A percentile compares a stretch with the other conserved stretches of the same genome.
Conservation (phyloP, 2,329 filamentous ascomycete species). For the Aureobasidium sp. region DNA sequence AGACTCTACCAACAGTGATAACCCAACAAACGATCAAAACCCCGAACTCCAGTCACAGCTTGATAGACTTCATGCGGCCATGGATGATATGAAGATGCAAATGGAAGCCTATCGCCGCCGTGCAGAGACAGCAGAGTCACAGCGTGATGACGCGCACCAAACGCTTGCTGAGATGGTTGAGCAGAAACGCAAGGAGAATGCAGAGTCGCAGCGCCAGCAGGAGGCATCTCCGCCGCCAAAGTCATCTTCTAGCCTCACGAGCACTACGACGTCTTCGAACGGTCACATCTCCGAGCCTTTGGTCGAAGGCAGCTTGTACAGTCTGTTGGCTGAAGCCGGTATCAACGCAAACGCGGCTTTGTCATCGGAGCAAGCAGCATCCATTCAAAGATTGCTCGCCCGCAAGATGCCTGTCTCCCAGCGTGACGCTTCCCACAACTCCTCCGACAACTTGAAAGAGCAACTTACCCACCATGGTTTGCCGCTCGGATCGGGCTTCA, state of each 20-base stretch:
- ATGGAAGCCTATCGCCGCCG: slow-evolving; percentile 70
- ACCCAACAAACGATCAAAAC: neutral
- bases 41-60: slow-evolving; percentile 61
- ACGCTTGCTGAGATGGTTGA: slow-evolving; percentile 83
- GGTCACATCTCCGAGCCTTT: neutral
- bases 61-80: slow-evolving; percentile 69
- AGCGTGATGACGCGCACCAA: slow-evolving; percentile 64
- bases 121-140: slow-evolving; percentile 70
- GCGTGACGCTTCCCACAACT: neutral
- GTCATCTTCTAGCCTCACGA: neutral
- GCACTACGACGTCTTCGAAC: neutral
- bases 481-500: slow-evolving; percentile 5
- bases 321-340: slow-evolving; percentile 6
- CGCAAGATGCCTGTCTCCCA: neutral
- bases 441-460: slow-evolving; percentile 4
- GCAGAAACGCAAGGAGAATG: slow-evolving; percentile 52
- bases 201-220: neutral
- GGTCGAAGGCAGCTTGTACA: slow-evolving; percentile 2
- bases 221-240: neutral
- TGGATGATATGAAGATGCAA: slow-evolving; percentile 72
- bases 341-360: slow-evolving; percentile 2
- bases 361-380: slow-evolving; percentile 12
- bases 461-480: slow-evolving; percentile 8
- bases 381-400: neutral
- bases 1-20: slow-evolving; percentile 23